Evolutionary conservation across 2,329 filamentous ascomycete species (phyloP), one percentile per base, ranked within the genome.

Genomic region (Arthrobotrys pseudoclavata): DNA sequence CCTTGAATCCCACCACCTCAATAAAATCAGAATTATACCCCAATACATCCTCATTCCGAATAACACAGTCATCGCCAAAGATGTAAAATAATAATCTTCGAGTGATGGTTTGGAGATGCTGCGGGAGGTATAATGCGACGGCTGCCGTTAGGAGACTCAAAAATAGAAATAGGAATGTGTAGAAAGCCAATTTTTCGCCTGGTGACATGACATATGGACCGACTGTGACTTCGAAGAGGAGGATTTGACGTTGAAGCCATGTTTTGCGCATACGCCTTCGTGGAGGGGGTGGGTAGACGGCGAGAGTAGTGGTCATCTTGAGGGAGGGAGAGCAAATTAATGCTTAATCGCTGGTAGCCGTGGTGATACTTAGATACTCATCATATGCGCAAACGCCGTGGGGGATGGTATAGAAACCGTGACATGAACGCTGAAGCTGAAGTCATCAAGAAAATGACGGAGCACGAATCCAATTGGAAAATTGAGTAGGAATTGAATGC

Each of bases 181-280:
- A 76, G 71, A 84, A 82, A 10, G 84, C 82, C 7, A 84, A 78
- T 70, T 85, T 86, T 79, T 86, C 85, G 55, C 80, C 82, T 0
- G 84, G 82, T 0, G 84, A 85, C 83, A 86, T 83, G 24, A 85
- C 82, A 77, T 86, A 86, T 5, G 84, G 80, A 4, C 84, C 83
- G 69, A 84, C 85, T 2, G 85, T 86, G 55, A 86, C 84, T 79
- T 86, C 84, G 77, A 86, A 86, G 67, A 83, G 84, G 79, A 86
- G 85, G 69, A 72, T 18, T 45, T 74, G 62, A 22, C 68, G 75
- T 53, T 47, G 75, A 10, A 79, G 42, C 71, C 71, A 76, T 3
- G 64, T 64, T 26, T 52, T 69, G 24, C 31, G 52, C 45, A 29
- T 69, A 29, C 70, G 42, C 5, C 9, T 3, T 13, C 22, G 47